Conservation (phyloP, 768 basidiomycete genomes). For the Naganishia friedmannii region DNA sequence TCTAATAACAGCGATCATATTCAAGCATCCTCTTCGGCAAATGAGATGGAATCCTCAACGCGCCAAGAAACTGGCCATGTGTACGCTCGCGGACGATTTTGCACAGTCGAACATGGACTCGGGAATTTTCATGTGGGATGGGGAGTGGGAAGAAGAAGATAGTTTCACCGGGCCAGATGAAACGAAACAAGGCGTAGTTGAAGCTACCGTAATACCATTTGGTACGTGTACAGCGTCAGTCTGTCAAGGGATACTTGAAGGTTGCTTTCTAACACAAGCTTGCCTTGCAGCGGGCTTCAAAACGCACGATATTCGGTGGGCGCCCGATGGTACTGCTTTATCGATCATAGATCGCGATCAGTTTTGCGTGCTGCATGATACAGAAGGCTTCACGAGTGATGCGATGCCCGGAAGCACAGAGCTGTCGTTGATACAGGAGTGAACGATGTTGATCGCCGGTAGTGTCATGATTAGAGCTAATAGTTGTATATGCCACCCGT, state of each 20-base stretch:
- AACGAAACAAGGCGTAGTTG: slow-evolving; percentile 66
- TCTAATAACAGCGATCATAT: slow-evolving; percentile 66
- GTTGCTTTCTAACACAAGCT: background rate
- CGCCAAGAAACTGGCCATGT: slow-evolving; percentile 66
- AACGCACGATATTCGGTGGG: slow-evolving; percentile 69
- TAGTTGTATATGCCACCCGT: background rate
- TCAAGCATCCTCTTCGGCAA: slow-evolving; percentile 61
- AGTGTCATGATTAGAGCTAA: background rate
- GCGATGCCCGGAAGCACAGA: background rate
- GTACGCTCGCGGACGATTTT: slow-evolving; percentile 66
- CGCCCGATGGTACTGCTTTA: slow-evolving; percentile 80
- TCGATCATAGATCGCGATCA: slow-evolving; percentile 70
- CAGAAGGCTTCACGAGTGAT: slow-evolving; percentile 13
- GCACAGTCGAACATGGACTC: slow-evolving; percentile 54
- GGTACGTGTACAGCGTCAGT: slow-evolving; percentile 57
- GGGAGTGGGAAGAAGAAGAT: slow-evolving; percentile 45
- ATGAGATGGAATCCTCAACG: slow-evolving; percentile 82
- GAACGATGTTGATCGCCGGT: background rate
- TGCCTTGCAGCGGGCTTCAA: slow-evolving; percentile 64
- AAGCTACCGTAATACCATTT: slow-evolving; percentile 85
- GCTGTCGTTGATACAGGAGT: slow-evolving; percentile 23
- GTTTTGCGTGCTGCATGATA: slow-evolving; percentile 61
- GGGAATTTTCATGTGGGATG: slow-evolving; percentile 45
- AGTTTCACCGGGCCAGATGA: background rate
- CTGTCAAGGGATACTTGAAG: background rate